A percentile compares a stretch with the other conserved stretches of the same genome.
phyloP scores from a whole-genome alignment of 192 early-diverging fungal species.

The Coemansia sp. region DNA sequence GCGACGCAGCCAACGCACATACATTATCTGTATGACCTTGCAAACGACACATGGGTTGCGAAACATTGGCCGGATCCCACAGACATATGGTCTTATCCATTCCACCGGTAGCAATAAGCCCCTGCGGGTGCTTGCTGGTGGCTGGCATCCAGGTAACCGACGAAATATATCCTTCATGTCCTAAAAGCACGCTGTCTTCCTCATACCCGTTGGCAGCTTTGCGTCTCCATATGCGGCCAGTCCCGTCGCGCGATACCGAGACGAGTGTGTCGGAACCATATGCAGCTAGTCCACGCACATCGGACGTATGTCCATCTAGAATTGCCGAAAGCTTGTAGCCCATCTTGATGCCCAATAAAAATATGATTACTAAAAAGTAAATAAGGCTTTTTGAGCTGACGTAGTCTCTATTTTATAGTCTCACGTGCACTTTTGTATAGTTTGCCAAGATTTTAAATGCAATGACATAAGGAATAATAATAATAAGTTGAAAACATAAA shows the following conservation, averaged over 20 bases:
- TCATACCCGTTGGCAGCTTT: conserved; percentile 52
- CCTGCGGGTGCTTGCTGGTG: conserved; percentile 61
- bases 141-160: conserved; percentile 62
- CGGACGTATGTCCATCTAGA: conserved; percentile 55
- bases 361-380: neutral
- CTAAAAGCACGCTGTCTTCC: conserved; percentile 55
- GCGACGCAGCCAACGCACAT: conserved; percentile 67
- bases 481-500: neutral
- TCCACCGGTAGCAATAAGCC: conserved; percentile 79
- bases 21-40: conserved; percentile 86
- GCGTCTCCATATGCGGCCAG: conserved; percentile 71
- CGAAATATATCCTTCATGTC: conserved; percentile 81
- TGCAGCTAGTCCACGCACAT: conserved; percentile 66
- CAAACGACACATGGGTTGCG: conserved; percentile 64
- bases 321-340: conserved; percentile 56
- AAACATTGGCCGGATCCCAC: conserved; percentile 64
- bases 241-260: conserved; percentile 74
- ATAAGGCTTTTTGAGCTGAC: conserved; percentile 4
- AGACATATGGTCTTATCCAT: conserved; percentile 81
- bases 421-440: conserved; percentile 1
- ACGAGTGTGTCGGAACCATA: conserved; percentile 60
- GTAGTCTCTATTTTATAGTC: neutral
- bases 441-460: neutral
- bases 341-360: conserved; percentile 14
- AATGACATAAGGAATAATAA: too few species aligned